Percentiles rank a stretch among this genome's conserved stretches.
phyloP scores from a whole-genome alignment of 805 yeast genomes.

The Priceomyces carsonii region DNA sequence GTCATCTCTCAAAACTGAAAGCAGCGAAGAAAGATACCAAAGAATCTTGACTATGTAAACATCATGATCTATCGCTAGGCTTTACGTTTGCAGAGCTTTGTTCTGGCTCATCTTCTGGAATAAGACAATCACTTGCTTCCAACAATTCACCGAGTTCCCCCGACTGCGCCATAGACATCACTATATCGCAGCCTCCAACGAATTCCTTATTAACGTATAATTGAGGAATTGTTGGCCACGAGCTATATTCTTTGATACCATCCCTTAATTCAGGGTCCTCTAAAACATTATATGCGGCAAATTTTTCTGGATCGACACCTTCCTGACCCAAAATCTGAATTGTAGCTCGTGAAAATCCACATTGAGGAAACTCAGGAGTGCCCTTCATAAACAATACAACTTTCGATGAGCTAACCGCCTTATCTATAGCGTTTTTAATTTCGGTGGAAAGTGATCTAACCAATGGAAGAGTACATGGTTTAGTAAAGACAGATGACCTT shows the following conservation, averaged over 20 bases:
- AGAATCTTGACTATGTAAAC: neutral
- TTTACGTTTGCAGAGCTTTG: conserved; percentile 30
- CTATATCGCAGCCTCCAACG: conserved; percentile 96
- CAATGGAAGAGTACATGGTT: conserved; percentile 3
- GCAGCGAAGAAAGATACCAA: neutral
- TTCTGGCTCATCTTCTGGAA: conserved; percentile 71
- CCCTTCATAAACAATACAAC: conserved; percentile 99
- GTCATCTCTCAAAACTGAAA: no score
- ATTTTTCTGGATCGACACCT: conserved; percentile 94
- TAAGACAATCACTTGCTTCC: conserved; percentile 74
- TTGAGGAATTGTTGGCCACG: conserved; percentile 99
- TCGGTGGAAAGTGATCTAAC: conserved; percentile 68
- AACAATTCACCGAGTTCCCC: conserved; percentile 90
- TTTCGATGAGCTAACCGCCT: conserved; percentile 85
- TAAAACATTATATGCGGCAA: conserved; percentile 94
- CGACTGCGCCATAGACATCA: conserved; percentile 82
- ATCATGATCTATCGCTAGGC: conserved; percentile 34
- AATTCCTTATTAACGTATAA: conserved; percentile 88
- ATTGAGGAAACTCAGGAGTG: conserved; percentile 95
- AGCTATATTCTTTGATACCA: conserved; percentile 92
- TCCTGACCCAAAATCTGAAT: conserved; percentile 92
- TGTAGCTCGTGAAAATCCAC: conserved; percentile 96
- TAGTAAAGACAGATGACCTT: no score
- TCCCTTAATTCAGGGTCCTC: conserved; percentile 93
- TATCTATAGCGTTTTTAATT: conserved; percentile 78